Base-by-base conservation (phyloP, 129 eudicot species). In the Artemisia tridentata region DNA sequence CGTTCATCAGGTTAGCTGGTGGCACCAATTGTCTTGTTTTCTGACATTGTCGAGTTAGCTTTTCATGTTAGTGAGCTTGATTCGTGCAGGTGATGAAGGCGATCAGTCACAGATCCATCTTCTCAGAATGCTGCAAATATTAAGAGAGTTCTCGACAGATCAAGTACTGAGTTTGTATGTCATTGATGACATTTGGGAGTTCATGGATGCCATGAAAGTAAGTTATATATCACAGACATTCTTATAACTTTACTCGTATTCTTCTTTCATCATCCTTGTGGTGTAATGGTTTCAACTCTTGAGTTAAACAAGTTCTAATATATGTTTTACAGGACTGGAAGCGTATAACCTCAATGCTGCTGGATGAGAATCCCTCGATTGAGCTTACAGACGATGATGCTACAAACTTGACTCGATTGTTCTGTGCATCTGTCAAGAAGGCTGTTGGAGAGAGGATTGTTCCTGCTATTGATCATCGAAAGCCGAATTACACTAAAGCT, bases 151-250 rank as follows among this genome's bases (percentile, higher is more conserved):
- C 69, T 84, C 95, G 58, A 78, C 88, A 41, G 99, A 90, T 76
- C 92, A 86, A 69, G 85, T 88, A 23, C 78, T 95, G 47, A 87
- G 92, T 62, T 82, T 77, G 21, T 95, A 95, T 52, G 97, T 95
- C 82, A 95, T 95, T 65, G 99, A 95, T 79, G 99, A 95, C 82
- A 84, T 90, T 19, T 95, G 99, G 99, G 99, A 95, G 78, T 95
- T 80, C 84, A 95, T 95, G 99, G 86, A 79, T 73, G 99, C 99
- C 66, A 95, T 95, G 99, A 90, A 86, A 71, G 98, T 87, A 85
- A 58, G 96, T 63, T 50, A 27, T 71, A 16, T 66, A 67, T 71
- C 23, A 11, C 55, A 27, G 54, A 53, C 55, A 63, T 23, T 43
- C 45, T 57, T 14, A 7, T 34, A 46, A 46, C 6, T 75, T 66